Percentiles rank a stretch among this genome's conserved stretches.
phyloP scores from a whole-genome alignment of 108 stramenopile genomes.

The Epithemia pelagica region DNA sequence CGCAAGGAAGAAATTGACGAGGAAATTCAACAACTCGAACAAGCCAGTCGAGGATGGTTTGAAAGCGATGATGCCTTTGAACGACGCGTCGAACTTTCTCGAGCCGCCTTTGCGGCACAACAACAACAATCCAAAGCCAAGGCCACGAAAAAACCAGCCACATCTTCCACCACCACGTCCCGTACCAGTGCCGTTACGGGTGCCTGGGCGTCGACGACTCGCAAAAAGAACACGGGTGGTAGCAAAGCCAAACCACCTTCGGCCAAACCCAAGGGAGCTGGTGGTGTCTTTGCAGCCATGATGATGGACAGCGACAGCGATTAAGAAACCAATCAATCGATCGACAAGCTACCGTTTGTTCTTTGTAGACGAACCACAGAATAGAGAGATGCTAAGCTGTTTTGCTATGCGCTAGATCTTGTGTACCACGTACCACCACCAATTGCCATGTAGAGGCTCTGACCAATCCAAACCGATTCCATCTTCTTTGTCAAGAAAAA shows the following conservation, averaged over 20 bases:
- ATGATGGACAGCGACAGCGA: conserved; percentile 88
- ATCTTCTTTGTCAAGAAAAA: no score
- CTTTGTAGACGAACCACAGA: no score
- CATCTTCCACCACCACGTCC: not conserved
- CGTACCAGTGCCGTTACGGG: conserved; percentile 31
- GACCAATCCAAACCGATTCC: no score
- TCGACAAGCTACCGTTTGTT: no score
- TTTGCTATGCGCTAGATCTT: no score
- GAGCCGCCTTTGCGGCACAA: conserved; percentile 16
- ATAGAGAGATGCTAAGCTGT: no score
- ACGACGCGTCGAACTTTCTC: conserved; percentile 42
- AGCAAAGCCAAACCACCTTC: conserved; percentile 18
- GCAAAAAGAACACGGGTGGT: conserved; percentile 16
- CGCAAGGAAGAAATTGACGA: conserved; percentile 65
- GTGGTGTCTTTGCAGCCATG: conserved; percentile 80
- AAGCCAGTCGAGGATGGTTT: conserved; percentile 65
- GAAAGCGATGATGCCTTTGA: conserved; percentile 72
- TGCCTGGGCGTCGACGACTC: conserved; percentile 18
- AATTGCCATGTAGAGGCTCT: no score
- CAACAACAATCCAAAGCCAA: conserved; percentile 17
- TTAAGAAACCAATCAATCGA: no score
- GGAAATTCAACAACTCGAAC: conserved; percentile 61
- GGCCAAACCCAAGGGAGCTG: conserved; percentile 24
- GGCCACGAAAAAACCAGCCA: no score
- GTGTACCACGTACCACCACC: no score